Conservation (phyloP, 1,139 yeast species). For the Williopsis jadinii region DNA sequence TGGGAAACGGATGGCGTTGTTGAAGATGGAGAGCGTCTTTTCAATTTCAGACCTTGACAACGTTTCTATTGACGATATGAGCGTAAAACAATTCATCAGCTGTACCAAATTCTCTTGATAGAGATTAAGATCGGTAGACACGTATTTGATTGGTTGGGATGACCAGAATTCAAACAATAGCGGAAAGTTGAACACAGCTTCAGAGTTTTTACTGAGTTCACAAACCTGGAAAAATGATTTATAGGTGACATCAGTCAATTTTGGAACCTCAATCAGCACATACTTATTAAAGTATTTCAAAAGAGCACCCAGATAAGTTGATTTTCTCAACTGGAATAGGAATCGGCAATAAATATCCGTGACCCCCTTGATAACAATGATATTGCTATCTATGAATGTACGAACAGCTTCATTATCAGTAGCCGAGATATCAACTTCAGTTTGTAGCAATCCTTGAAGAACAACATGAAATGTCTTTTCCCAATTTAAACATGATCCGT, state of each 20-base stretch:
- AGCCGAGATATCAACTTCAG: conserved; percentile 21
- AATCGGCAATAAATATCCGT: conserved; percentile 25
- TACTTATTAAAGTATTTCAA: conserved; percentile 39
- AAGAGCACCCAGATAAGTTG: conserved; percentile 44
- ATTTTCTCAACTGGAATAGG: conserved; percentile 16
- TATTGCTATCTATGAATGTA: conserved; percentile 13
- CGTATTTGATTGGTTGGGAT: conserved; percentile 50
- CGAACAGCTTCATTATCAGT: conserved; percentile 7
- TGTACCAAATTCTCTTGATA: conserved; percentile 54
- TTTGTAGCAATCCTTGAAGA: conserved; percentile 33
- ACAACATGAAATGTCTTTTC: conserved; percentile 45
- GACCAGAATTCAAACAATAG: conserved; percentile 61
- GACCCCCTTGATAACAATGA: conserved; percentile 26
- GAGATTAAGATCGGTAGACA: conserved; percentile 35
- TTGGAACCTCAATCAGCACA: conserved; percentile 35
- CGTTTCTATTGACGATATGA: conserved; percentile 32
- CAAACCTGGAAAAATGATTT: conserved; percentile 41
- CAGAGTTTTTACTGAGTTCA: conserved; percentile 20
- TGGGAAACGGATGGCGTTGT: conserved; percentile 62
- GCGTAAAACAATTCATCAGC: conserved; percentile 43
- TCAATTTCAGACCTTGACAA: conserved; percentile 25
- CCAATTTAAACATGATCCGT: conserved; percentile 58
- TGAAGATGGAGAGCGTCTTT: conserved; percentile 40
- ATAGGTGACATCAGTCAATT: conserved; percentile 46
- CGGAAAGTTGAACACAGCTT: conserved; percentile 28